Percentiles rank a stretch among this genome's conserved stretches.
These are phyloP conservation scores for Potentilla sterilis DNA, from an alignment of 306 rosid genomes.

Conservation along the genomic window DNA sequence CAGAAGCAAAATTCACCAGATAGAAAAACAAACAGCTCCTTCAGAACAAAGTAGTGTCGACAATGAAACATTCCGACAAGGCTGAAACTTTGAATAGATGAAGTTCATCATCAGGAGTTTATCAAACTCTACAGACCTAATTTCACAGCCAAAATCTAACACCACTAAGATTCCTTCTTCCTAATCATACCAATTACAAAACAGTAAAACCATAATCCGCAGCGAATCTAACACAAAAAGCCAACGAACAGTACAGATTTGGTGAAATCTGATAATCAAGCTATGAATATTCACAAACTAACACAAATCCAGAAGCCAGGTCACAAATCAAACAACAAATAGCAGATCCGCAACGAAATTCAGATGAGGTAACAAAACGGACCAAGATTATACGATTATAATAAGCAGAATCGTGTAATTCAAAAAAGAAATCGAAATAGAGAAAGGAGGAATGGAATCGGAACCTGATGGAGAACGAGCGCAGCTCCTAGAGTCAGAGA, in stretches of 20 bases:
- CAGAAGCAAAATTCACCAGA: background rate
- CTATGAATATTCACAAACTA: background rate
- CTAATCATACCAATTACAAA: background rate
- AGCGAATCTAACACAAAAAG: background rate
- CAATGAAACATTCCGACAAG: background rate
- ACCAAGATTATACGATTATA: background rate
- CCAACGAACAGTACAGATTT: background rate
- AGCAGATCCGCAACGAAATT: background rate
- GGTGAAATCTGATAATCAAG: background rate
- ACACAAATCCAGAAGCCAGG: background rate
- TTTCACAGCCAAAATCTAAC: background rate
- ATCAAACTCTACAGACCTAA: no score
- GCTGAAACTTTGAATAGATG: background rate
- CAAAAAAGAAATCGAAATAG: background rate
- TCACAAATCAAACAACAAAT: background rate
- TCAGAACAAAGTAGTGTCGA: background rate
- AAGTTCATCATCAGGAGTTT: background rate
- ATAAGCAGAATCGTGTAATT: background rate
- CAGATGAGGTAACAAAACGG: background rate
- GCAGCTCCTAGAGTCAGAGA: background rate
- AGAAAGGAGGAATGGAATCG: background rate
- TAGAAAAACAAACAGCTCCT: background rate
- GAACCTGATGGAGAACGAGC: conserved; percentile 12
- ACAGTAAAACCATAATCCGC: background rate
- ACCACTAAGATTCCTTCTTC: background rate